These are phyloP conservation scores for Umbelopsis sp. DNA, from an alignment of 371 early-diverging fungal genomes.

Conservation along the genomic window DNA sequence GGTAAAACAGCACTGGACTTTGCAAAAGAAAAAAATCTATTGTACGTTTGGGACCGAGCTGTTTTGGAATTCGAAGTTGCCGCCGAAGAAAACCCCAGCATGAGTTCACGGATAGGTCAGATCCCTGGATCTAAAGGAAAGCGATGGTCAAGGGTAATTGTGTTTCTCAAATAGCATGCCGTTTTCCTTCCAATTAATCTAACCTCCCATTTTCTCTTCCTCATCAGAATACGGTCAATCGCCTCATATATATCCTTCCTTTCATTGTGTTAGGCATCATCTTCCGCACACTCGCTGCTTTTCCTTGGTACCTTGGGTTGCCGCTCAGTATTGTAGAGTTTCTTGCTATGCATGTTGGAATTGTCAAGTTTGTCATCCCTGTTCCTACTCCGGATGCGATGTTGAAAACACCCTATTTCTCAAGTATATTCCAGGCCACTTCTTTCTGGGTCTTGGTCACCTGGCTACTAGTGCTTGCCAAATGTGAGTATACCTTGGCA, in stretches of 20 bases:
- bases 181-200: too few relatives aligned
- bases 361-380: conserved; percentile 64
- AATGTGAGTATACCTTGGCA: conserved; percentile 28
- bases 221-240: conserved; percentile 56
- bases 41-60: conserved; percentile 46
- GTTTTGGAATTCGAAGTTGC: conserved; percentile 50
- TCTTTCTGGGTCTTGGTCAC: conserved; percentile 68
- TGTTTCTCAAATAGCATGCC: neutral
- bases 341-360: conserved; percentile 60
- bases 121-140: conserved; percentile 39
- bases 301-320: conserved; percentile 81
- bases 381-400: conserved; percentile 59
- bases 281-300: conserved; percentile 57
- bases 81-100: conserved; percentile 41
- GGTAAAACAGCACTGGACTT: conserved; percentile 58
- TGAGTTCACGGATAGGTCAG: conserved; percentile 30
- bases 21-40: conserved; percentile 48
- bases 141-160: conserved; percentile 42
- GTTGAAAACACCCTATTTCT: conserved; percentile 79
- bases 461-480: conserved; percentile 54
- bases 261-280: conserved; percentile 64
- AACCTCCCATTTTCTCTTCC: neutral
- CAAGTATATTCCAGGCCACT: conserved; percentile 85
- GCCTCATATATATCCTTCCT: conserved; percentile 73
- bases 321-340: conserved; percentile 63